A percentile compares a stretch with the other conserved stretches of the same genome.
These are phyloP conservation scores for Botrytis squamosa DNA, from an alignment of 2,329 filamentous ascomycete species.

Conservation along the genomic window DNA sequence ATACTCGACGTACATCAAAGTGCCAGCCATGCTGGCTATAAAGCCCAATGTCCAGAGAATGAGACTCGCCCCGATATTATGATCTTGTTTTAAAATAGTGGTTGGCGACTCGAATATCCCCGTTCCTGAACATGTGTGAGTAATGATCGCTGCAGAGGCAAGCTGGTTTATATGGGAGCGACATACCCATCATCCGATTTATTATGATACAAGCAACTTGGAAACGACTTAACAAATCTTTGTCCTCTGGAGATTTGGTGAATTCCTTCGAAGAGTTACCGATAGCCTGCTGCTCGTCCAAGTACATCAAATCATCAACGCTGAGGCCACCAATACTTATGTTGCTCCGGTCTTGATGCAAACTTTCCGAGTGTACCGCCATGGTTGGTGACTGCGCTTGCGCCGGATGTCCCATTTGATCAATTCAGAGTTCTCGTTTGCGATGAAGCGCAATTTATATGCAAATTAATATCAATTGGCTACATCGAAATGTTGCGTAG, in stretches of 20 bases:
- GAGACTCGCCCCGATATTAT: constrained; percentile 54
- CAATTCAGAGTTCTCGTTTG: background rate
- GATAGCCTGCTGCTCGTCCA: background rate
- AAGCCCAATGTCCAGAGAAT: constrained; percentile 54
- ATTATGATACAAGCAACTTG: constrained; percentile 16
- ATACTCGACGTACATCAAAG: constrained; percentile 45
- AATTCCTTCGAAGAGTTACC: constrained; percentile 8
- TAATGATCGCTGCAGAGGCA: background rate
- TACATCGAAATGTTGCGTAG: background rate
- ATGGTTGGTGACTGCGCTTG: background rate
- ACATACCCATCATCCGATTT: constrained; percentile 21
- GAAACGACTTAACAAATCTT: constrained; percentile 18
- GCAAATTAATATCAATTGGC: background rate
- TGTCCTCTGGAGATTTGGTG: background rate
- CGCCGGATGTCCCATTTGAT: background rate
- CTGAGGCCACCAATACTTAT: constrained; percentile 12
- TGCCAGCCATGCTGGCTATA: constrained; percentile 32
- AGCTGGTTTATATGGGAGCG: no score
- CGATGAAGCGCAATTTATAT: background rate
- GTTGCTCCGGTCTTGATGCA: background rate
- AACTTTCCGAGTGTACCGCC: background rate
- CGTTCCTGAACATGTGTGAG: constrained; percentile 25
- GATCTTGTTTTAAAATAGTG: constrained; percentile 44
- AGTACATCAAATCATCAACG: background rate
- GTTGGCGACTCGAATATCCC: constrained; percentile 51